Conservation (phyloP, 192 early-diverging fungal species). For the Coemansia sp. region DNA sequence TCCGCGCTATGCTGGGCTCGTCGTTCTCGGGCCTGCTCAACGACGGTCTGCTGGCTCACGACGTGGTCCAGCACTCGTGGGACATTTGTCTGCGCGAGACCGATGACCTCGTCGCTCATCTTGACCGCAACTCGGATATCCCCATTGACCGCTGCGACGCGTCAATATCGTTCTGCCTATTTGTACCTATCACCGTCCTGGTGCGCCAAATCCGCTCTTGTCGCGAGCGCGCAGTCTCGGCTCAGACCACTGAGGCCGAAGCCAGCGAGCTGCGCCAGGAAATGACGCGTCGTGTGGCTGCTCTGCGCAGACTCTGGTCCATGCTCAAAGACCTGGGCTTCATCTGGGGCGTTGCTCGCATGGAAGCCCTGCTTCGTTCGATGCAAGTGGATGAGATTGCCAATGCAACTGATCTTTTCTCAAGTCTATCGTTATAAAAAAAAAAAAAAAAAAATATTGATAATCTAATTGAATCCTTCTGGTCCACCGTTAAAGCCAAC, state of each 20-base stretch:
- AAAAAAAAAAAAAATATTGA: constrained; percentile 4
- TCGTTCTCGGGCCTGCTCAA: constrained; percentile 43
- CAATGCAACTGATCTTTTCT: constrained; percentile 40
- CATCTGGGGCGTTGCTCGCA: constrained; percentile 40
- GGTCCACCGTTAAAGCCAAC: constrained; percentile 72
- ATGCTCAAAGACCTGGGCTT: constrained; percentile 47
- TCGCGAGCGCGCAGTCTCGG: constrained; percentile 5
- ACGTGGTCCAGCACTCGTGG: constrained; percentile 50
- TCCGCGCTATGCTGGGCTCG: constrained; percentile 38
- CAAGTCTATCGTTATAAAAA: constrained; percentile 20
- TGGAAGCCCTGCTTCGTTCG: constrained; percentile 40
- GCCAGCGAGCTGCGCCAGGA: constrained; percentile 7
- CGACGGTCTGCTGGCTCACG: constrained; percentile 45
- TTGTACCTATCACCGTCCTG: constrained; percentile 43
- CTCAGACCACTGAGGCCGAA: background rate
- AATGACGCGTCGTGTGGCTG: constrained; percentile 7
- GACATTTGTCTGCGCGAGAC: constrained; percentile 32
- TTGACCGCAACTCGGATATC: constrained; percentile 48
- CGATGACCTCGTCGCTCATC: constrained; percentile 31
- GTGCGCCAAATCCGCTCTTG: constrained; percentile 42
- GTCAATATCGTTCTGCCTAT: constrained; percentile 43
- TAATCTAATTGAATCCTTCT: constrained; percentile 31
- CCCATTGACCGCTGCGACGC: constrained; percentile 48
- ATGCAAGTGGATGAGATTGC: constrained; percentile 55
- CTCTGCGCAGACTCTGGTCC: constrained; percentile 42